These are phyloP conservation scores for Dactylella cylindrospora DNA, from an alignment of 2,329 filamentous ascomycete species.

Conservation along the genomic window DNA sequence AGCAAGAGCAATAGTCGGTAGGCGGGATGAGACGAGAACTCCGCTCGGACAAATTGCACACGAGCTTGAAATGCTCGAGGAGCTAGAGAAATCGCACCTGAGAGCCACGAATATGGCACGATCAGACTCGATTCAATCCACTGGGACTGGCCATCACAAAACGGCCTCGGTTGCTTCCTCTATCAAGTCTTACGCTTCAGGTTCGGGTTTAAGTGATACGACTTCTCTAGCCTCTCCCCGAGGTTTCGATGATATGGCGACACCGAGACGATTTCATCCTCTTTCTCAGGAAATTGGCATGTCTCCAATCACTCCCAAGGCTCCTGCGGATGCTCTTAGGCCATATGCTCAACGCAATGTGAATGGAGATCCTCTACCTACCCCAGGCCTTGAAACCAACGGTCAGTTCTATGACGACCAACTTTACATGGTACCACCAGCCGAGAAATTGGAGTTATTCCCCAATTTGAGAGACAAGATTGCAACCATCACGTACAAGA, in stretches of 20 bases:
- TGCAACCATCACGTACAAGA: conserved; percentile 47
- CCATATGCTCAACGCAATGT: conserved; percentile 40
- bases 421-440: conserved; percentile 31
- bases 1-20: conserved; percentile 54
- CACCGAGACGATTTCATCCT: conserved; percentile 46
- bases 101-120: conserved; percentile 32
- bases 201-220: conserved; percentile 48
- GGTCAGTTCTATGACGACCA: conserved; percentile 43
- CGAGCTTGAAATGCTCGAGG: conserved; percentile 66
- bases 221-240: conserved; percentile 53
- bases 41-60: conserved; percentile 74
- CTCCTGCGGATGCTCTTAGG: conserved; percentile 42
- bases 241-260: conserved; percentile 46
- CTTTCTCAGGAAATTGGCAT: conserved; percentile 48
- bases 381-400: conserved; percentile 29
- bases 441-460: conserved; percentile 47
- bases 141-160: conserved; percentile 35
- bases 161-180: conserved; percentile 64
- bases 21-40: conserved; percentile 58
- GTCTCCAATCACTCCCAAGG: conserved; percentile 50
- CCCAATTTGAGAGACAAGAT: conserved; percentile 59
- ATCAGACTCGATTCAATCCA: conserved; percentile 46
- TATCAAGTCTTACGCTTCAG: conserved; percentile 53
- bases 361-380: conserved; percentile 35
- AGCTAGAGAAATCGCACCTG: conserved; percentile 48